Conservation (phyloP, 2,329 filamentous ascomycete genomes). For the Stagonosporopsis vannaccii region DNA sequence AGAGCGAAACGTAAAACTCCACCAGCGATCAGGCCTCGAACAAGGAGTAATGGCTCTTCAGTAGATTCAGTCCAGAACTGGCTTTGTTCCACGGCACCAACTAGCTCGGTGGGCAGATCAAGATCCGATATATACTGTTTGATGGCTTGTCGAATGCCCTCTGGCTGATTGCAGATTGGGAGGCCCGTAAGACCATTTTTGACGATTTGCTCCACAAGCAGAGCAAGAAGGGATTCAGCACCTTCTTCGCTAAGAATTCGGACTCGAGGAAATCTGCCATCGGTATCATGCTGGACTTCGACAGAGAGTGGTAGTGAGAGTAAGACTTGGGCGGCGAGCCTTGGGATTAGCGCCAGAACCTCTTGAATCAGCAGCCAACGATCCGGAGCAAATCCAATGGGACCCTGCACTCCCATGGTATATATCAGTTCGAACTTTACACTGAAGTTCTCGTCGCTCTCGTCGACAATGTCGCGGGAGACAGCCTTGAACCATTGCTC, state of each 20-base stretch:
- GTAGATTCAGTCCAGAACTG: slow-evolving; percentile 50
- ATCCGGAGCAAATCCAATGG: slow-evolving; percentile 61
- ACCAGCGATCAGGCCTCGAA: slow-evolving; percentile 64
- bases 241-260: slow-evolving; percentile 55
- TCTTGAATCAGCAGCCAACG: slow-evolving; percentile 66
- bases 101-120: slow-evolving; percentile 38
- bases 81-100: slow-evolving; percentile 28
- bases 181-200: slow-evolving; percentile 55
- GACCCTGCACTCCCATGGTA: slow-evolving; percentile 62
- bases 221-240: slow-evolving; percentile 35
- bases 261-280: slow-evolving; percentile 57
- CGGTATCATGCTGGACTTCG: slow-evolving; percentile 49
- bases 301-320: slow-evolving; percentile 49
- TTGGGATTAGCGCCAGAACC: slow-evolving; percentile 57
- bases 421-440: slow-evolving; percentile 70
- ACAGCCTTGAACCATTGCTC: slow-evolving; percentile 56
- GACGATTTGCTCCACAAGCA: slow-evolving; percentile 51
- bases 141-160: slow-evolving; percentile 52
- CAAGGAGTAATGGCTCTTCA: slow-evolving; percentile 54
- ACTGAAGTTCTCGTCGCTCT: slow-evolving; percentile 70
- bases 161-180: slow-evolving; percentile 51
- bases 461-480: slow-evolving; percentile 67
- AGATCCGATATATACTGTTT: slow-evolving; percentile 55
- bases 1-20: slow-evolving; percentile 64
- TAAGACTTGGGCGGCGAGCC: slow-evolving; percentile 45